Base-by-base conservation (phyloP, 345 rosid species). In the Xanthoceras sorbifolium region DNA sequence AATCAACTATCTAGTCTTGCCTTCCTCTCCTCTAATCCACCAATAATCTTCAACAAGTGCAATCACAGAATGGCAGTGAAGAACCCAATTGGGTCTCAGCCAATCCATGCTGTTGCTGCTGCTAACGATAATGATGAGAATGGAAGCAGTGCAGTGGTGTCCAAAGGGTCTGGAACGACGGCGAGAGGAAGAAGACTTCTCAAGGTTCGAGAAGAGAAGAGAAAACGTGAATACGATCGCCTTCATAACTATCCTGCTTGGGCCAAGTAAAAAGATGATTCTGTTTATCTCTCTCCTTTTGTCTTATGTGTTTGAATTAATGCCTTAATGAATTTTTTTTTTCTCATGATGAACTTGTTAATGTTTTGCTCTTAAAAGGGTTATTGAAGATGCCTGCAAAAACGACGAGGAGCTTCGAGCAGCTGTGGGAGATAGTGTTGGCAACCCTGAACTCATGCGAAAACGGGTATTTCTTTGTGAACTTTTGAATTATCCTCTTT, bases 361-460 rank as follows among this genome's bases (percentile, higher is more conserved):
- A 22, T 71, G 70, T 25, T 69, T 1, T 9, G 29, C 23, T 54
- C 42, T 29, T 77, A 69, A 86, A 57, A 92, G 98, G 82, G 92
- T 90, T 40, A 87, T 92, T 4, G 94, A 92, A 77, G 82, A 75
- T 71, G 97, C 97, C 72, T 91, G 97, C 87, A 89, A 86, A 78
- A 79, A 88, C 66, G 98, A 94, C 71, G 88, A 84, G 67, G 98
- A 92, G 87, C 93, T 92, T 59, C 87, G 97, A 71, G 88, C 92
- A 29, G 87, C 92, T 81, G 97, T 92, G 66, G 94, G 97, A 7
- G 98, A 92, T 80, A 94, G 94, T 87, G 82, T 94, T 17, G 98
- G 98, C 64, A 61, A 92, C 76, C 98, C 98, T 32, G 93, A 94
- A 68, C 92, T 90, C 64, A 94, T 92, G 97, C 86, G 90, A 80